phyloP scores from a whole-genome alignment of 441 rosid genomes.

The Bruguiera hainesii region DNA sequence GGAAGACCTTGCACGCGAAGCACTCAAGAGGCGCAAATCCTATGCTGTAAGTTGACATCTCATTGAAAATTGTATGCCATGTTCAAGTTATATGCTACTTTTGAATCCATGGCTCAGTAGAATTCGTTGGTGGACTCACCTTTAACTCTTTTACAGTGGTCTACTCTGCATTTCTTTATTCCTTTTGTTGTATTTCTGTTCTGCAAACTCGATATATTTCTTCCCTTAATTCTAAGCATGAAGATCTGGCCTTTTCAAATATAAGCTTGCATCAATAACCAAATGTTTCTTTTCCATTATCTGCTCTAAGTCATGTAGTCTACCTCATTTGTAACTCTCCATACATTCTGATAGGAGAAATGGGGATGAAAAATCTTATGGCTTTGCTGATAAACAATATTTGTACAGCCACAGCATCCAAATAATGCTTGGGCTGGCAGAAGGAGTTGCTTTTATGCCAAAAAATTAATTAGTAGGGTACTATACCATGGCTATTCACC shows the following conservation, averaged over 20 bases:
- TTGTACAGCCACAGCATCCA: background rate
- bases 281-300: background rate
- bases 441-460: background rate
- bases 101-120: background rate
- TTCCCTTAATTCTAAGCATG: background rate
- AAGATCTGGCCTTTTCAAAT: background rate
- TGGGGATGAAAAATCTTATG: constrained; percentile 1
- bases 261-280: background rate
- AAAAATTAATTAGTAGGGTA: background rate
- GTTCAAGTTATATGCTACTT: background rate
- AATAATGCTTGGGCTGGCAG: background rate
- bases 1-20: constrained; percentile 99
- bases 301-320: background rate
- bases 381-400: background rate
- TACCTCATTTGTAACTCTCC: background rate
- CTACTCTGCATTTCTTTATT: background rate
- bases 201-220: background rate
- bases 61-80: background rate
- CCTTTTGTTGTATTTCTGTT: background rate
- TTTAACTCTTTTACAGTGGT: background rate
- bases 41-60: constrained; percentile 57
- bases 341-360: constrained; percentile 2
- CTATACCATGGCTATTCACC: background rate
- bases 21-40: constrained; percentile 92
- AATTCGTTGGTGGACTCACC: background rate